A percentile compares a stretch with the other conserved stretches of the same genome.
Evolutionary conservation across 2,329 filamentous ascomycete genomes (phyloP).

Genomic region (Botryotinia narcissicola): DNA sequence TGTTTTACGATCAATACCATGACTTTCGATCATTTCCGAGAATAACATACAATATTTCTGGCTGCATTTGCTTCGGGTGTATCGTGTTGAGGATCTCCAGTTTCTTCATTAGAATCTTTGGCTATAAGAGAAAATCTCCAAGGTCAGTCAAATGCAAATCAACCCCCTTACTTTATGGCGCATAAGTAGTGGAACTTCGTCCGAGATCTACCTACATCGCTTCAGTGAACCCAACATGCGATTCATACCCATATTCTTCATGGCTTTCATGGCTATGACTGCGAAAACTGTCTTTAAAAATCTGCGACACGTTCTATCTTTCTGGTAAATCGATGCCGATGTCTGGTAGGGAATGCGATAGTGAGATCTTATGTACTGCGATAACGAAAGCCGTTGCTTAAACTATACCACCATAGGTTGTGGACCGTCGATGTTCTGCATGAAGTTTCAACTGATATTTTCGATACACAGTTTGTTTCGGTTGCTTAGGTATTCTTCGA

Average conservation of each 20-base stretch:
- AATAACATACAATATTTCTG: conserved; percentile 60
- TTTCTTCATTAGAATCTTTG: conserved; percentile 26
- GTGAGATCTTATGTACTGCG: neutral
- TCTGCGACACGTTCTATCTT: neutral
- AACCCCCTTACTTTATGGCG: neutral
- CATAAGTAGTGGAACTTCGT: conserved; percentile 22
- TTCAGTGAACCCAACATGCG: conserved; percentile 38
- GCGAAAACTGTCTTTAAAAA: neutral
- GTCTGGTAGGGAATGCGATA: neutral
- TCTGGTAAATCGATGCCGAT: neutral
- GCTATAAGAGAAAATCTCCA: conserved; percentile 15
- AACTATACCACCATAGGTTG: neutral
- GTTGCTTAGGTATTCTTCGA: neutral
- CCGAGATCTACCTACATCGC: conserved; percentile 27
- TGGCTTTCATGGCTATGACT: conserved; percentile 36
- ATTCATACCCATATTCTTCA: conserved; percentile 39
- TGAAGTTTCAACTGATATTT: conserved; percentile 4
- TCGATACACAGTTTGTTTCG: conserved; percentile 7
- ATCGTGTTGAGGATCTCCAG: conserved; percentile 44
- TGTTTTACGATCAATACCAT: conserved; percentile 39
- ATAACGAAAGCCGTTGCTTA: neutral
- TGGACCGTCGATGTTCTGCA: neutral
- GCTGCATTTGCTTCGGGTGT: conserved; percentile 65
- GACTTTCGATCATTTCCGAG: conserved; percentile 18
- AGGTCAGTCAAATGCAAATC: conserved; percentile 6